Percentiles rank a stretch among this genome's conserved stretches.
Conservation (phyloP, 2,329 filamentous ascomycete genomes). For the Xylariaceae sp. region DNA sequence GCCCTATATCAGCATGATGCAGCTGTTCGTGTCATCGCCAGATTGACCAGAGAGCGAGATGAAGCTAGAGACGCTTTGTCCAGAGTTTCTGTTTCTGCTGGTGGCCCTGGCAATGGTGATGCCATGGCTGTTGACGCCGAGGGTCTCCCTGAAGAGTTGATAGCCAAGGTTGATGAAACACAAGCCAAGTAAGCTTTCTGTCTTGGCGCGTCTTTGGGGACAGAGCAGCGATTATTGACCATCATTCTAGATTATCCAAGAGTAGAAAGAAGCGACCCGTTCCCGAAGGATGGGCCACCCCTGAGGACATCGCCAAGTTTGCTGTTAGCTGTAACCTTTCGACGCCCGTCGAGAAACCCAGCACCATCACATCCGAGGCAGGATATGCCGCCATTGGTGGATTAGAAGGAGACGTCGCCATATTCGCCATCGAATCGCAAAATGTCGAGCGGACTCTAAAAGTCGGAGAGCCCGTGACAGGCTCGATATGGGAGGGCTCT, state of each 20-base stretch:
- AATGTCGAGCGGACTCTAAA: constrained; percentile 64
- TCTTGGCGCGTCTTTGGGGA: constrained; percentile 15
- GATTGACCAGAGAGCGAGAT: constrained; percentile 85
- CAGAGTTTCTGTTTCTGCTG: constrained; percentile 70
- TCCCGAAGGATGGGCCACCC: constrained; percentile 78
- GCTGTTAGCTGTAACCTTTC: constrained; percentile 42
- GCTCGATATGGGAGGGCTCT: constrained; percentile 59
- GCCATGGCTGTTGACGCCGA: constrained; percentile 90
- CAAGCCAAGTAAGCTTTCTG: constrained; percentile 66
- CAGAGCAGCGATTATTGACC: constrained; percentile 9
- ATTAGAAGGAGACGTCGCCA: constrained; percentile 65
- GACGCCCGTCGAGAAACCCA: constrained; percentile 45
- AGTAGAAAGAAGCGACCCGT: constrained; percentile 85
- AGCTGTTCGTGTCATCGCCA: constrained; percentile 89
- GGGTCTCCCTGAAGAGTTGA: constrained; percentile 67
- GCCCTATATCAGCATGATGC: constrained; percentile 97
- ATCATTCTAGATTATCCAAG: constrained; percentile 66
- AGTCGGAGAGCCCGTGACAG: constrained; percentile 64
- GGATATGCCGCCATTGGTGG: constrained; percentile 72
- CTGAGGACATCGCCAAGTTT: constrained; percentile 61
- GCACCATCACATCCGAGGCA: constrained; percentile 49
- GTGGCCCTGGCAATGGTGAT: constrained; percentile 60
- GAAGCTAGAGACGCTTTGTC: constrained; percentile 87
- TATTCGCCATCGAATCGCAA: constrained; percentile 70
- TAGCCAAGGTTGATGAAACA: constrained; percentile 71